These are phyloP conservation scores for Saccharomycopsis sp. DNA, from an alignment of 805 yeast genomes.

Conservation along the genomic window DNA sequence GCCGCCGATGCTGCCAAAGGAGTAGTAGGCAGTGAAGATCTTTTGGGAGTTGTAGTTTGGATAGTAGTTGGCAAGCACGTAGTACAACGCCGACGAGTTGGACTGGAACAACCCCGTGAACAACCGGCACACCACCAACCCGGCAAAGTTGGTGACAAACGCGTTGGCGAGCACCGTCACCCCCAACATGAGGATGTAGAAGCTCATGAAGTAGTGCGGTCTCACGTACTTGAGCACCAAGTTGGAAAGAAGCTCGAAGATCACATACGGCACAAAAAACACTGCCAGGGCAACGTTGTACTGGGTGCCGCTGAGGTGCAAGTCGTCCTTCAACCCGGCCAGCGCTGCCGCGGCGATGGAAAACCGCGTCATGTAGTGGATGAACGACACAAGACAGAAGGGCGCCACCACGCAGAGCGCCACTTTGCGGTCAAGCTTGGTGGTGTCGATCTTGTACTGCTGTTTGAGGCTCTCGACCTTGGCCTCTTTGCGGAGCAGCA, in stretches of 20 bases:
- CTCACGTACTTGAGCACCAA: conserved; percentile 16
- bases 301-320: conserved; percentile 8
- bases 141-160: conserved; percentile 15
- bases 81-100: conserved; percentile 17
- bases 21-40: conserved; percentile 18
- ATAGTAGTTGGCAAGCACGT: conserved; percentile 19
- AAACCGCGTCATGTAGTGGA: conserved; percentile 20
- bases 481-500: conserved; percentile 5
- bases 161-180: conserved; percentile 16
- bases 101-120: conserved; percentile 19
- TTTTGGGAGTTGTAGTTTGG: conserved; percentile 17
- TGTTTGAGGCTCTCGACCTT: conserved; percentile 9
- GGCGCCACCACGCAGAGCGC: conserved; percentile 17
- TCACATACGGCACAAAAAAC: conserved; percentile 18
- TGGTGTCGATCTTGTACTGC: conserved; percentile 10
- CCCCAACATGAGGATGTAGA: conserved; percentile 19
- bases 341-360: conserved; percentile 18
- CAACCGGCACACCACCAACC: conserved; percentile 15
- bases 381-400: conserved; percentile 19
- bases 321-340: conserved; percentile 14
- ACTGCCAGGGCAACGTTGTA: conserved; percentile 17
- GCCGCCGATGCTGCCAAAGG: conserved; percentile 18
- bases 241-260: conserved; percentile 18
- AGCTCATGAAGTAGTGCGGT: conserved; percentile 20
- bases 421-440: conserved; percentile 8